Base-by-base conservation (phyloP, 257 asterid genomes). In the Lycium ferocissimum region DNA sequence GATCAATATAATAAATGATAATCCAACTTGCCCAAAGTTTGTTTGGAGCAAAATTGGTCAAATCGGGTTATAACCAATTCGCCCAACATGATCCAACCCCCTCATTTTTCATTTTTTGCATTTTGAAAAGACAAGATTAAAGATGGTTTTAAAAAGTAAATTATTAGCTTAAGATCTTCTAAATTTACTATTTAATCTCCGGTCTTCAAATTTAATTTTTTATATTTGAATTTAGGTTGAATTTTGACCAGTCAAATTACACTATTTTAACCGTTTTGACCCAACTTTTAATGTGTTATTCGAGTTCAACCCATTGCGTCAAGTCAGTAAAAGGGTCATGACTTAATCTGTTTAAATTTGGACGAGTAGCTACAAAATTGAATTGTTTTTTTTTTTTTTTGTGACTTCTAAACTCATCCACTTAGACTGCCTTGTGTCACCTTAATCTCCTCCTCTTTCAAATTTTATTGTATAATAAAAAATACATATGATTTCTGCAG, bases 401-500 rank as follows among this genome's bases (percentile, higher is more conserved):
- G 1, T 5, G 11, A 14, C 22, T 2, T 67, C 12, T 3, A 14
- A 14, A 37, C 15, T 37, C 12, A 0, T 35, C 33, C 26, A 18
- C 65, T 58, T 56, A 56, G 1, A 26, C 9, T 2, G 9, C 12
- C 10, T 33, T 40, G 17, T 33, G 72, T 13, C n/a, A 65, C 45
- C 45, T 40, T 40, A 40, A 40, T 40, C 45, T 40, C 45, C 45
- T 40, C 45, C 6, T 40, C 61, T 56, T 56, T 56, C 61, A 56
- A 56, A 56, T 56, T 56, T 18, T 17, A 56, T 9, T 47, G 1
- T 70, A 45, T 8, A 59, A 10, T 15, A 9, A 7, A 12, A 2
- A 17, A 8, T 17, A 37, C 20, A 26, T 51, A 53, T 26, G 33
- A 22, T 58, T 80, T 80, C 2, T 54, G 88, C 92, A 92, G 97